These are phyloP conservation scores for Annulohypoxylon maeteangense DNA, from an alignment of 495 filamentous ascomycete species.

Conservation along the genomic window DNA sequence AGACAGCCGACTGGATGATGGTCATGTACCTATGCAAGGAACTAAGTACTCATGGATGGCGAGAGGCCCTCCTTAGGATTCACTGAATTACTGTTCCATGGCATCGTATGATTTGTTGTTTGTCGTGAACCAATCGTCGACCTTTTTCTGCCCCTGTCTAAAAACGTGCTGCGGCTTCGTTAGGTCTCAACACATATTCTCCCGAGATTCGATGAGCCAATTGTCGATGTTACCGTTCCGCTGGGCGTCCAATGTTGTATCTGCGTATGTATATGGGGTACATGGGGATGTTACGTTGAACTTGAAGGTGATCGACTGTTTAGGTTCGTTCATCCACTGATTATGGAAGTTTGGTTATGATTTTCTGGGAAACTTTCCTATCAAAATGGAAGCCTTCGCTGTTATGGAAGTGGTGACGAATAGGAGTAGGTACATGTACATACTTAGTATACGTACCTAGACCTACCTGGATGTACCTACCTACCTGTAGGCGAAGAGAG, in stretches of 20 bases:
- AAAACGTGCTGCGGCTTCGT: neutral
- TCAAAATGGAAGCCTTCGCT: neutral
- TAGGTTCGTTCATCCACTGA: neutral
- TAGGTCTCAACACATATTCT: constrained; percentile 13
- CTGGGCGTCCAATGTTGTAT: neutral
- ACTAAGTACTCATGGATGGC: neutral
- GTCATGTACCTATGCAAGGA: neutral
- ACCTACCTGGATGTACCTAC: too few species aligned
- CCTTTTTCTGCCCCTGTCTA: neutral
- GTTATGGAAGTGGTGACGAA: neutral
- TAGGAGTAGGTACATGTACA: neutral
- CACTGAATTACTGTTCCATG: neutral
- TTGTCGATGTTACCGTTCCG: constrained; percentile 8
- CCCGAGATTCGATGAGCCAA: constrained; percentile 11
- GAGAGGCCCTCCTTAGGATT: neutral
- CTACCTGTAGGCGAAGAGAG: too few species aligned
- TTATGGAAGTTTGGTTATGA: neutral
- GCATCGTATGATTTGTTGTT: neutral
- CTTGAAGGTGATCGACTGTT: neutral
- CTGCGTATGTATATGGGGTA: constrained; percentile 1
- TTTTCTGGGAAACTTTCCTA: neutral
- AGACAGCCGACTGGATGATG: neutral
- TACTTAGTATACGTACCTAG: neutral
- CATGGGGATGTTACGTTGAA: neutral
- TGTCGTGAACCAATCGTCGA: neutral